Evolutionary conservation across 139 green algal species (phyloP).

Genomic region (Yamagishiella unicocca): DNA sequence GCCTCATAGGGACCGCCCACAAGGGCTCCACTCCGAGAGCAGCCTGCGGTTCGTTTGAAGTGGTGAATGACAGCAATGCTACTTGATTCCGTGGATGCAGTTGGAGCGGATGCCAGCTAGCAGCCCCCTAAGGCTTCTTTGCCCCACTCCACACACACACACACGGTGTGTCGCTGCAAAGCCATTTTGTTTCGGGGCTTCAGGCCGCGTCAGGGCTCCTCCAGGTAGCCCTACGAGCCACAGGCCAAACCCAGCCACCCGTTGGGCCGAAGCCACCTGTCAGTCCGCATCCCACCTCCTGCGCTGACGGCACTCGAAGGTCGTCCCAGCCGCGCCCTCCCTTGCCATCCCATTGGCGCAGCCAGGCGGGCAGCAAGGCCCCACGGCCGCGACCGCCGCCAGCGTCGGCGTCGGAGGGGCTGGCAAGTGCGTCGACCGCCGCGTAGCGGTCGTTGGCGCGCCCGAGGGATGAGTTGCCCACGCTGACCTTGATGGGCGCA

Average conservation of each 20-base stretch:
- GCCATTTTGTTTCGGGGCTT: no score
- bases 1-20: constrained; percentile 17
- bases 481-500: not conserved
- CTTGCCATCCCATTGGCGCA: not conserved
- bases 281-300: not conserved
- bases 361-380: not conserved
- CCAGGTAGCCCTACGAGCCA: no score
- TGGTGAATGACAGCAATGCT: no score
- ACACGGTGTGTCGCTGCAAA: no score
- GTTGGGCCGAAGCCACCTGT: no score
- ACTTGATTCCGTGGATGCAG: no score
- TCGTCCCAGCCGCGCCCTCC: not conserved
- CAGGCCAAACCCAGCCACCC: no score
- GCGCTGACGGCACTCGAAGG: constrained; percentile 2
- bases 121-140: no score
- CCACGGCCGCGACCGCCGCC: not conserved
- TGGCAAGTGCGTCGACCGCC: constrained; percentile 4
- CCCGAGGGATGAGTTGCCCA: not conserved
- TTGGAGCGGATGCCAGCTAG: no score
- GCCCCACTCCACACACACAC: no score
- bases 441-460: constrained; percentile 34
- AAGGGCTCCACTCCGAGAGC: not conserved
- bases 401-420: not conserved
- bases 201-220: no score
- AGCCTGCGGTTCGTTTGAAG: not conserved